phyloP scores from a whole-genome alignment of 805 yeast species.

The Wickerhamiella kurtzmanii region DNA sequence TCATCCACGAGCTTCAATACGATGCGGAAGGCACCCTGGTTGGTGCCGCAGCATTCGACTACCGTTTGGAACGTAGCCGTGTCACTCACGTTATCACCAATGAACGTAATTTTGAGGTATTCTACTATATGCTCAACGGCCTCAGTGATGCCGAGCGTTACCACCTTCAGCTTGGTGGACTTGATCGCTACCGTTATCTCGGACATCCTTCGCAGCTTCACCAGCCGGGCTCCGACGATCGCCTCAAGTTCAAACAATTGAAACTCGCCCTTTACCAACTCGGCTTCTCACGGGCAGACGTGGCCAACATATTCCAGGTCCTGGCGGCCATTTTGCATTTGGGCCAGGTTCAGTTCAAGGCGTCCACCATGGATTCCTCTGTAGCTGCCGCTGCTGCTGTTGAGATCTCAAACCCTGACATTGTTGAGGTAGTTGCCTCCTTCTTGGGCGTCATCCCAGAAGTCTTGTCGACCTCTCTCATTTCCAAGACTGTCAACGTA shows the following conservation, averaged over 20 bases:
- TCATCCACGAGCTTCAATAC: conserved; percentile 42
- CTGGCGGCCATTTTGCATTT: conserved; percentile 32
- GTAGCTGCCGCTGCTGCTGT: conserved; percentile 27
- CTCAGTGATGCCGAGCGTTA: conserved; percentile 30
- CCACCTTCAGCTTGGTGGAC: conserved; percentile 30
- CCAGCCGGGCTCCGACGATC: conserved; percentile 35
- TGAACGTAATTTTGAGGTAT: conserved; percentile 48
- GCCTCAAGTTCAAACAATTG: conserved; percentile 33
- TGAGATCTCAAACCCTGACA: conserved; percentile 26
- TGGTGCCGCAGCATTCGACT: conserved; percentile 44
- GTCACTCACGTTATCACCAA: conserved; percentile 37
- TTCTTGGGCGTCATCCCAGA: conserved; percentile 30
- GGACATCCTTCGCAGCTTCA: conserved; percentile 31
- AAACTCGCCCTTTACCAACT: conserved; percentile 36
- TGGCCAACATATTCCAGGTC: conserved; percentile 37
- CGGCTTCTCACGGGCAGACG: conserved; percentile 36
- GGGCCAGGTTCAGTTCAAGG: conserved; percentile 29
- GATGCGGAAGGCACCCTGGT: conserved; percentile 31
- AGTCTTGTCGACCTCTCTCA: conserved; percentile 26
- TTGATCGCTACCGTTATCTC: conserved; percentile 32
- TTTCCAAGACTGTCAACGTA: conserved; percentile 28
- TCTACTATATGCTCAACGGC: conserved; percentile 43
- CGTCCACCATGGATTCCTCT: conserved; percentile 24
- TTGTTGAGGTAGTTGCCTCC: conserved; percentile 25
- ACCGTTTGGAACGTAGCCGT: conserved; percentile 42